Percentiles rank a stretch among this genome's conserved stretches.
Conservation (phyloP, 306 rosid species). For the Myrica gale region DNA sequence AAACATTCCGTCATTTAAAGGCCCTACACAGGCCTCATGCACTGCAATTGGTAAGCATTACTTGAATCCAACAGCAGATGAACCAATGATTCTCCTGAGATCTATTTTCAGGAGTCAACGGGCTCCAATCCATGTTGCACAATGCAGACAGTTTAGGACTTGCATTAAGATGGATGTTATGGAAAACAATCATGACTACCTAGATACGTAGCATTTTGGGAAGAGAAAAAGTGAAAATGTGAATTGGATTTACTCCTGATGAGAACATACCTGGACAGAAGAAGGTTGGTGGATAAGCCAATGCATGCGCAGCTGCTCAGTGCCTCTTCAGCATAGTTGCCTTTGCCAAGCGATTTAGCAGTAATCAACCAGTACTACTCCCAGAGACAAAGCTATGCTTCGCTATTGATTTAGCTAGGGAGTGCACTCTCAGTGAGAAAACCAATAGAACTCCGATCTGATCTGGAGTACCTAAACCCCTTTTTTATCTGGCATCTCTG, state of each 20-base stretch:
- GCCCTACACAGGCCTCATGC: background rate
- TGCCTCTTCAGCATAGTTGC: background rate
- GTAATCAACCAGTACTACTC: background rate
- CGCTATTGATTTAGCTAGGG: background rate
- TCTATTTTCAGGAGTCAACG: background rate
- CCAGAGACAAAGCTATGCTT: background rate
- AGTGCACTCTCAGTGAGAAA: constrained; percentile 5
- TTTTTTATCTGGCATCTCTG: constrained; percentile 11
- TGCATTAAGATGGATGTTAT: background rate
- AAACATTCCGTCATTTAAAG: too few species aligned
- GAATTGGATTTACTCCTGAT: background rate
- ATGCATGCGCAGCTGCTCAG: background rate
- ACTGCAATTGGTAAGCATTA: background rate
- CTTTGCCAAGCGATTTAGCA: background rate
- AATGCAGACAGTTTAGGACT: background rate
- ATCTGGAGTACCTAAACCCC: constrained; percentile 6
- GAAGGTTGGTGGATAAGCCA: background rate
- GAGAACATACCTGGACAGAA: background rate
- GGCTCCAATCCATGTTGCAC: background rate
- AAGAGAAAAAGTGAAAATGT: background rate
- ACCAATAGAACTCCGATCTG: constrained; percentile 24
- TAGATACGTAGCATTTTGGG: background rate
- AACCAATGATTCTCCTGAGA: background rate
- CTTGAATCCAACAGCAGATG: background rate
- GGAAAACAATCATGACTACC: background rate